A percentile compares a stretch with the other conserved stretches of the same genome.
Conservation (phyloP, 1,284 basidiomycete genomes). For the Bjerkandera adusta region DNA sequence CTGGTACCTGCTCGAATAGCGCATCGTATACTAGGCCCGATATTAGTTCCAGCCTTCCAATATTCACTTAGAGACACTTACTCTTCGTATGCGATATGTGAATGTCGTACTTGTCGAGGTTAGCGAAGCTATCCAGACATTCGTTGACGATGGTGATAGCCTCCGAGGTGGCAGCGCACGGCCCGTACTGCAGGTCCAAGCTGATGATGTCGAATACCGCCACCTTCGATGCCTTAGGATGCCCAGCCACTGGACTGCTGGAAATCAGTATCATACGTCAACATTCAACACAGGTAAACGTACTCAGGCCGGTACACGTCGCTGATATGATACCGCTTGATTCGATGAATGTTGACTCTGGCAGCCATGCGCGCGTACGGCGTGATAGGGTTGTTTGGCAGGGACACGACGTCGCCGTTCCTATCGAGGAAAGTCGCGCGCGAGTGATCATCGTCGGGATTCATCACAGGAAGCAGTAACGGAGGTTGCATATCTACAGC, state of each 20-base stretch:
- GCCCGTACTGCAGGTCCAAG: constrained; percentile 59
- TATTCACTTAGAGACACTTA: constrained; percentile 36
- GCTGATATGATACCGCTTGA: constrained; percentile 89
- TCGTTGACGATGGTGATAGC: constrained; percentile 65
- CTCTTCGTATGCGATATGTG: constrained; percentile 73
- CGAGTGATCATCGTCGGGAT: constrained; percentile 56
- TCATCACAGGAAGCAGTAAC: constrained; percentile 73
- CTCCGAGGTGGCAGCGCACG: constrained; percentile 66
- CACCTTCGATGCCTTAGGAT: constrained; percentile 67
- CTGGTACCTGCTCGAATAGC: constrained; percentile 58
- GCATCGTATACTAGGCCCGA: constrained; percentile 62
- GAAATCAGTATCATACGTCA: constrained; percentile 6
- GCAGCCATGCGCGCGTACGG: constrained; percentile 88
- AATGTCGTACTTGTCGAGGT: constrained; percentile 63
- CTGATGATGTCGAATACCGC: constrained; percentile 82
- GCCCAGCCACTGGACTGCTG: constrained; percentile 60
- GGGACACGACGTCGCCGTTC: constrained; percentile 77
- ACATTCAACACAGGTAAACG: constrained; percentile 17
- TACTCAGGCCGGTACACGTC: constrained; percentile 70
- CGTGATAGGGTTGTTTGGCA: constrained; percentile 77
- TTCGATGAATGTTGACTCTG: constrained; percentile 67
- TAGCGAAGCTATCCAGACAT: constrained; percentile 69
- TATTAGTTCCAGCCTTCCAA: no score
- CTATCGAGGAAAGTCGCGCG: constrained; percentile 79
- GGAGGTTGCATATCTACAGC: constrained; percentile 87